phyloP scores from a whole-genome alignment of 1,139 yeast genomes.

The Ogataea hybrid region DNA sequence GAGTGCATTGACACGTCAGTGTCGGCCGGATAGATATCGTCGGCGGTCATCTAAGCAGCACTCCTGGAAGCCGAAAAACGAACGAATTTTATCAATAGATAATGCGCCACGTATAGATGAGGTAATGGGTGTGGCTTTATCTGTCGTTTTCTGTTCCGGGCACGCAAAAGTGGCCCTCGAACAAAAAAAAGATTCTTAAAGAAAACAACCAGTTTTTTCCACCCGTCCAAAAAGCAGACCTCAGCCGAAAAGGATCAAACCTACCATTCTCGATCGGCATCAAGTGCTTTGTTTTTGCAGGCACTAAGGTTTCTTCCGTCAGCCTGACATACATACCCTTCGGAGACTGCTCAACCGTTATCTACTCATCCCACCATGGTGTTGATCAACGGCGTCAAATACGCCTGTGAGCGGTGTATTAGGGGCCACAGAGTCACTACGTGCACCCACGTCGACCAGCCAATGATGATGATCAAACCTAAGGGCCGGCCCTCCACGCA shows the following conservation, averaged over 20 bases:
- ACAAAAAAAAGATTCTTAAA: slow-evolving; percentile 1
- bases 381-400: slow-evolving; percentile 83
- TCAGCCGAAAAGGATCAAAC: background rate
- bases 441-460: slow-evolving; percentile 89
- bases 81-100: background rate
- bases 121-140: background rate
- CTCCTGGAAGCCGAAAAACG: background rate
- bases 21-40: slow-evolving; percentile 16
- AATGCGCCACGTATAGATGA: slow-evolving; percentile 2
- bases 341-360: background rate
- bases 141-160: background rate
- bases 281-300: background rate
- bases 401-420: slow-evolving; percentile 95
- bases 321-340: background rate
- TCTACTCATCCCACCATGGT: slow-evolving; percentile 53
- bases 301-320: background rate
- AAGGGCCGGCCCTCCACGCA: slow-evolving; percentile 96
- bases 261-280: background rate
- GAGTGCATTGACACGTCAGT: slow-evolving; percentile 14
- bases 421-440: slow-evolving; percentile 95
- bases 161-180: background rate
- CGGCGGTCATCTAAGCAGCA: slow-evolving; percentile 10
- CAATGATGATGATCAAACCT: slow-evolving; percentile 88
- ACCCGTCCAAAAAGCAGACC: background rate
- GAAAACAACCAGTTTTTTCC: slow-evolving; percentile 1